Percentiles rank a stretch among this genome's conserved stretches.
Conservation (phyloP, 306 rosid genomes). For the Castanopsis chinensis region DNA sequence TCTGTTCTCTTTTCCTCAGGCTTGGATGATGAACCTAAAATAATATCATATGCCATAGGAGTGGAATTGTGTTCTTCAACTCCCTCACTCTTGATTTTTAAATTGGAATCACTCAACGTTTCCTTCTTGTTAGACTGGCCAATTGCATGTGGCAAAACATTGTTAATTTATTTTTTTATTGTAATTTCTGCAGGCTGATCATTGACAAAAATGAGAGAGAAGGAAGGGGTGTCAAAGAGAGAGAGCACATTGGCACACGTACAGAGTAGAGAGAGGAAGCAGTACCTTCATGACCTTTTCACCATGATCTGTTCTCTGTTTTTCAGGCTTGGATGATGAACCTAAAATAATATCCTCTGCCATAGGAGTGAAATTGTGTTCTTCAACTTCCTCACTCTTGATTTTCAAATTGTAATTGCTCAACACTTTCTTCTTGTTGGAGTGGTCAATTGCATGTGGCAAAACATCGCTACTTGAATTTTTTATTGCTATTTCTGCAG, state of each 20-base stretch:
- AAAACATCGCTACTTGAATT: neutral
- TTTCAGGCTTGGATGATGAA: slow-evolving; percentile 11
- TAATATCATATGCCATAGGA: neutral
- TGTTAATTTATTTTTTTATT: neutral
- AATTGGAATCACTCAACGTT: neutral
- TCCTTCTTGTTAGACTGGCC: slow-evolving; percentile 18
- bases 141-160: neutral
- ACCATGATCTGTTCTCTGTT: slow-evolving; percentile 11
- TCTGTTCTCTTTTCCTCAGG: slow-evolving; percentile 8
- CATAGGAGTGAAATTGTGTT: neutral
- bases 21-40: slow-evolving; percentile 10
- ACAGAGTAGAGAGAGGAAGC: slow-evolving; percentile 1
- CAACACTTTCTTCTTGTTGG: slow-evolving; percentile 17
- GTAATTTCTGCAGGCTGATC: slow-evolving; percentile 16
- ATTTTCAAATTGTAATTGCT: neutral
- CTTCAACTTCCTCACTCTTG: slow-evolving; percentile 23
- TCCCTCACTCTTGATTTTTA: slow-evolving; percentile 10
- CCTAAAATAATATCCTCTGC: slow-evolving; percentile 2
- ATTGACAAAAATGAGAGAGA: neutral
- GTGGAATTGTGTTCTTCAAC: slow-evolving; percentile 12
- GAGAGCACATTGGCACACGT: neutral
- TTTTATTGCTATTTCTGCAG: slow-evolving; percentile 10
- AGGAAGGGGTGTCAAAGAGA: neutral
- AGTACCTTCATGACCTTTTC: slow-evolving; percentile 10
- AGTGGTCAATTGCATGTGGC: neutral